Conservation (phyloP, 257 asterid species). For the Nicotiana tabacum region DNA sequence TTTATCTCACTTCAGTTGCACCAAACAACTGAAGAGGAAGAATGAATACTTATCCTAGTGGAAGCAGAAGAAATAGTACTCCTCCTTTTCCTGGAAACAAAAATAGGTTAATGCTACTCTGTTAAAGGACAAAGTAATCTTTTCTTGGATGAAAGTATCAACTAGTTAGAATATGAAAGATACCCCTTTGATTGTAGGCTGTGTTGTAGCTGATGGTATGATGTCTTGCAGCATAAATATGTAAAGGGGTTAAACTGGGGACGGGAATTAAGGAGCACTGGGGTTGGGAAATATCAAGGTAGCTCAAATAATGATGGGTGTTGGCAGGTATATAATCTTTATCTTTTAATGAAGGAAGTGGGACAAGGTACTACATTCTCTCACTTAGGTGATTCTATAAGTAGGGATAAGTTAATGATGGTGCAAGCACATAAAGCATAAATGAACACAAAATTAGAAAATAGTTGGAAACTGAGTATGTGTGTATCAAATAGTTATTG, state of each 20-base stretch:
- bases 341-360: too few relatives aligned
- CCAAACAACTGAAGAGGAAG: too few relatives aligned
- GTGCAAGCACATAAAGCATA: too few relatives aligned
- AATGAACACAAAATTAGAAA: neutral
- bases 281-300: neutral
- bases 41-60: too few relatives aligned
- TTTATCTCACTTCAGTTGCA: too few relatives aligned
- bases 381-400: too few relatives aligned
- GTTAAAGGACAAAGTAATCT: neutral
- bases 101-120: neutral
- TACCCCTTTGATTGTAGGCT: neutral
- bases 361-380: too few relatives aligned
- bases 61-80: neutral
- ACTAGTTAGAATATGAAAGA: neutral
- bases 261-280: neutral
- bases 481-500: neutral
- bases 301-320: neutral
- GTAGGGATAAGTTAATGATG: too few relatives aligned
- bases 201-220: neutral
- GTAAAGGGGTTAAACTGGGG: neutral
- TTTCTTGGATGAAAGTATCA: neutral
- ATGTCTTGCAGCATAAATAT: neutral
- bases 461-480: neutral
- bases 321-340: neutral
- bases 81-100: neutral